A percentile compares a stretch with the other conserved stretches of the same genome.
phyloP scores from a whole-genome alignment of 2,329 filamentous ascomycete species.

The Aspergillus awamori region DNA sequence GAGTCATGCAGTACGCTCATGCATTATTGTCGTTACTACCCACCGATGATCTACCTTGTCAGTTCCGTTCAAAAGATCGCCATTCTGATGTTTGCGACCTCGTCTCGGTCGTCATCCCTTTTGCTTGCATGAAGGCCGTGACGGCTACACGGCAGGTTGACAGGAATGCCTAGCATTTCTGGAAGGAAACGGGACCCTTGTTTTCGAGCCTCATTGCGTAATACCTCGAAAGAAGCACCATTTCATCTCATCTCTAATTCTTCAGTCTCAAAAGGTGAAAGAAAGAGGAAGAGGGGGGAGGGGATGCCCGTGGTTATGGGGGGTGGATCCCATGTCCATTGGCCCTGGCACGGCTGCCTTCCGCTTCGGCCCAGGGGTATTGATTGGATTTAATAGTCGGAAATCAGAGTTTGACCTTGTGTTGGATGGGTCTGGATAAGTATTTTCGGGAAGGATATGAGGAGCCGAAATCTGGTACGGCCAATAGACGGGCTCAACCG shows the following conservation, averaged over 20 bases:
- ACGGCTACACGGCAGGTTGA: background rate
- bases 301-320: background rate
- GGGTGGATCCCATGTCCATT: background rate
- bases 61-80: background rate
- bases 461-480: background rate
- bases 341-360: background rate
- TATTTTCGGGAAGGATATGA: constrained; percentile 4
- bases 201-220: background rate
- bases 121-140: background rate
- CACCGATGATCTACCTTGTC: constrained; percentile 8
- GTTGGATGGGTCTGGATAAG: background rate
- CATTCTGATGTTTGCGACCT: background rate
- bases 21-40: constrained; percentile 1
- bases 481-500: background rate
- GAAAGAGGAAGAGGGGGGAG: background rate
- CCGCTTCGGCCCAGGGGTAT: background rate
- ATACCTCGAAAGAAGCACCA: background rate
- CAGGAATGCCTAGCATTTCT: background rate
- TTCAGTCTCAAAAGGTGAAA: background rate
- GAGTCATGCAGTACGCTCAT: background rate
- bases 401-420: constrained; percentile 8
- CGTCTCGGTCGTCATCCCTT: background rate
- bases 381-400: constrained; percentile 6
- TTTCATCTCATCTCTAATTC: background rate
- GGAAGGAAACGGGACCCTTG: background rate